phyloP scores from a whole-genome alignment of 75 land plant species.

The Selaginella tamariscina region DNA sequence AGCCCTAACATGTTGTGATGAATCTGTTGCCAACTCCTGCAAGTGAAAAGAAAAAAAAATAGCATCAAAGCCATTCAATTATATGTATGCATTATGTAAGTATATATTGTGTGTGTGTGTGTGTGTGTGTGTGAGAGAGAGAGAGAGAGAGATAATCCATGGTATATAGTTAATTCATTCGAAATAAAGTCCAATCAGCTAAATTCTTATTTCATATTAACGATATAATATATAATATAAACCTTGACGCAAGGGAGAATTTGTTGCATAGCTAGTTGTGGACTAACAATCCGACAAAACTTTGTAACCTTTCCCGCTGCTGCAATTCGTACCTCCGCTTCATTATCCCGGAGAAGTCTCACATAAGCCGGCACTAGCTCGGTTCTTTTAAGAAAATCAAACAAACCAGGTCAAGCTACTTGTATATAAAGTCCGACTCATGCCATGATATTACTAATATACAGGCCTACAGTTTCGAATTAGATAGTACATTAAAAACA shows the following conservation, averaged over 20 bases:
- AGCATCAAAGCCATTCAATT: neutral
- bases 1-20: slow-evolving; percentile 98
- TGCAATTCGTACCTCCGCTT: slow-evolving; percentile 94
- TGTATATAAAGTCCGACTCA: neutral
- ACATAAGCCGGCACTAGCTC: slow-evolving; percentile 90
- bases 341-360: slow-evolving; percentile 87
- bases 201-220: neutral
- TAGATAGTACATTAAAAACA: neutral
- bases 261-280: slow-evolving; percentile 77
- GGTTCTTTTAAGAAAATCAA: slow-evolving; percentile 31
- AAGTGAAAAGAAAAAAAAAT: neutral
- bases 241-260: slow-evolving; percentile 98
- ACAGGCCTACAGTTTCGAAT: neutral
- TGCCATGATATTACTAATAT: slow-evolving; percentile 1
- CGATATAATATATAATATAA: neutral
- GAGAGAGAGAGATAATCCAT: no score
- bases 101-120: no score
- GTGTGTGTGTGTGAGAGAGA: no score
- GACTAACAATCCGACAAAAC: slow-evolving; percentile 74
- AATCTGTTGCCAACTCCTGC: slow-evolving; percentile 88
- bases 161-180: no score
- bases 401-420: neutral
- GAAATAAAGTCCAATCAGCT: no score
- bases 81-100: neutral
- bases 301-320: slow-evolving; percentile 97